phyloP scores from a whole-genome alignment of 2,329 filamentous ascomycete genomes.

The Epichloe festucae region DNA sequence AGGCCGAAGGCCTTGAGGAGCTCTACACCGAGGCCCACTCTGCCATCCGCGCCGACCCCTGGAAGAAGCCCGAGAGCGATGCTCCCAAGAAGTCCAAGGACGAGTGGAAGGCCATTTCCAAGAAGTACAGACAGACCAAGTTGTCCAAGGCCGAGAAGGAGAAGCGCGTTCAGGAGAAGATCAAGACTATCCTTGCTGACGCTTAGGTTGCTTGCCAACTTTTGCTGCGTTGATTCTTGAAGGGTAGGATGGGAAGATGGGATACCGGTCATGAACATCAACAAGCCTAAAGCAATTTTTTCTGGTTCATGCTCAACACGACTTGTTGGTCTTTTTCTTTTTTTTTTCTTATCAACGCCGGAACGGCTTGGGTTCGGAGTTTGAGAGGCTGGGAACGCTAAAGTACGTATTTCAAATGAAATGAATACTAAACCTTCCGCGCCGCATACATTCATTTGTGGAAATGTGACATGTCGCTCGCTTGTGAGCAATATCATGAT shows the following conservation, averaged over 20 bases:
- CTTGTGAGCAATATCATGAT: not conserved
- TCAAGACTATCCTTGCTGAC: constrained; percentile 60
- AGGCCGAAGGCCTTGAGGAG: constrained; percentile 95
- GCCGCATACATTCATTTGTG: not conserved
- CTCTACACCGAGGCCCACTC: constrained; percentile 90
- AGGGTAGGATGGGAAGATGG: not conserved
- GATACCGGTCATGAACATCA: not conserved
- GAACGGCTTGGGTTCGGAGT: constrained; percentile 24
- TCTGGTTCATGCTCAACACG: not conserved
- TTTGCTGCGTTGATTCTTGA: not conserved
- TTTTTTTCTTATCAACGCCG: not conserved
- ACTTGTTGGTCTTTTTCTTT: not conserved
- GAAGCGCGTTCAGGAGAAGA: constrained; percentile 78
- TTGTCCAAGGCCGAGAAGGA: constrained; percentile 73
- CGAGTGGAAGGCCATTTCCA: constrained; percentile 88
- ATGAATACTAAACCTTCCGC: constrained; percentile 23
- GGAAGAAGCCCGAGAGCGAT: constrained; percentile 72
- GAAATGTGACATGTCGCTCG: not conserved
- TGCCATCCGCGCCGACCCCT: constrained; percentile 94
- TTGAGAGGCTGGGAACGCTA: constrained; percentile 26
- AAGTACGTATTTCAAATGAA: constrained; percentile 21
- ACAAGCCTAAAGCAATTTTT: not conserved
- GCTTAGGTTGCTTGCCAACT: constrained; percentile 19
- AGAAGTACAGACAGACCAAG: constrained; percentile 74
- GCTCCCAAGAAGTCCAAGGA: constrained; percentile 92